These are phyloP conservation scores for Mortierella sp. DNA, from an alignment of 371 early-diverging fungal species.

Conservation along the genomic window DNA sequence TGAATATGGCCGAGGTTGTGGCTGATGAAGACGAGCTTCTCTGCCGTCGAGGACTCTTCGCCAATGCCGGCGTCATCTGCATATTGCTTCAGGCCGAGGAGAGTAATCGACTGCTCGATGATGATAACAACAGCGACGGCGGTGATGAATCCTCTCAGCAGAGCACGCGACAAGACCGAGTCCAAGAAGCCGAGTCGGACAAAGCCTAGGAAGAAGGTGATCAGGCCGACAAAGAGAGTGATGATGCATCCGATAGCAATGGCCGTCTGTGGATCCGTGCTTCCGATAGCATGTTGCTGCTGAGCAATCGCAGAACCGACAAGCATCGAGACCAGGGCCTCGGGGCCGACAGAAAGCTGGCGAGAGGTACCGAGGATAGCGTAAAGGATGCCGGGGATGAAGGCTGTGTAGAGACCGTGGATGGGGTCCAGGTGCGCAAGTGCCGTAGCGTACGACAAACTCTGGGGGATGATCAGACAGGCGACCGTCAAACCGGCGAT, in stretches of 20 bases:
- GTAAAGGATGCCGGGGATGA: slow-evolving; percentile 88
- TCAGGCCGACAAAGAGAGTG: slow-evolving; percentile 88
- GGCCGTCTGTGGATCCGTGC: slow-evolving; percentile 57
- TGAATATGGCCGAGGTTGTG: slow-evolving; percentile 68
- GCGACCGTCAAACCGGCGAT: slow-evolving; percentile 91
- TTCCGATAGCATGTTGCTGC: slow-evolving; percentile 59
- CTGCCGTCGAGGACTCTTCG: slow-evolving; percentile 78
- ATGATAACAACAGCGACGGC: slow-evolving; percentile 92
- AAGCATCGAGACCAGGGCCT: slow-evolving; percentile 90
- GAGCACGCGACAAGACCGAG: slow-evolving; percentile 90
- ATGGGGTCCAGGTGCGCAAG: slow-evolving; percentile 87
- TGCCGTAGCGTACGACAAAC: slow-evolving; percentile 88
- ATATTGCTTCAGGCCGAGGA: slow-evolving; percentile 74
- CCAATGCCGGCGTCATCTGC: slow-evolving; percentile 63
- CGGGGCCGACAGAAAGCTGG: slow-evolving; percentile 94
- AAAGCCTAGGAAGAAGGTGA: slow-evolving; percentile 91
- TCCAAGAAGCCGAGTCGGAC: slow-evolving; percentile 95
- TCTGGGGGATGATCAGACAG: slow-evolving; percentile 89
- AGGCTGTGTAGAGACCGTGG: slow-evolving; percentile 88
- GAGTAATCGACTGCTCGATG: slow-evolving; percentile 82
- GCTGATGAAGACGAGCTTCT: slow-evolving; percentile 71
- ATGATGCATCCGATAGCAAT: slow-evolving; percentile 77
- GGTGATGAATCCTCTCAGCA: slow-evolving; percentile 92
- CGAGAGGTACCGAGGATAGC: slow-evolving; percentile 91
- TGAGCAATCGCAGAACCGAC: slow-evolving; percentile 81